Conservation (phyloP, 1,139 yeast species). For the Hansenula anomala region DNA sequence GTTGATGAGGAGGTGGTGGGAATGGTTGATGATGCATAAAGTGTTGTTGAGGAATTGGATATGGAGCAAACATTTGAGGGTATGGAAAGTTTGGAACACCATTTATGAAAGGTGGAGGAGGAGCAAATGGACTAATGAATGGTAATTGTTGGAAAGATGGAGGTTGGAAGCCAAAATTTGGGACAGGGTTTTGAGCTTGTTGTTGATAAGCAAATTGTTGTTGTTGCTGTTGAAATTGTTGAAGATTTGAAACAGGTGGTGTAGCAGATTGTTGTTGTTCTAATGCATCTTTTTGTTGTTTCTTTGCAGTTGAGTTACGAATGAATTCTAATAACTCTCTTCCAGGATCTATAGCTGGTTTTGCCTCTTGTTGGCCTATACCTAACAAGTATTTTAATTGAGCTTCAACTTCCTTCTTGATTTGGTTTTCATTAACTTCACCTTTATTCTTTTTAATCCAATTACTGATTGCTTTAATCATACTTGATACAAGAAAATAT, state of each 20-base stretch:
- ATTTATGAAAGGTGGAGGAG: conserved; percentile 18
- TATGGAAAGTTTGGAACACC: conserved; percentile 17
- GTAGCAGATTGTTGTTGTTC: conserved; percentile 1
- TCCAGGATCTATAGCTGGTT: conserved; percentile 53
- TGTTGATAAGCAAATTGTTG: conserved; percentile 9
- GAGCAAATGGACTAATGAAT: conserved; percentile 27
- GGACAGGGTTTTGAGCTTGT: conserved; percentile 7
- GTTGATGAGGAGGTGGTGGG: conserved; percentile 26
- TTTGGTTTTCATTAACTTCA: conserved; percentile 47
- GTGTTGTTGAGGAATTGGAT: conserved; percentile 12
- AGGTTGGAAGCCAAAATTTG: conserved; percentile 19
- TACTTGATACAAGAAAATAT: conserved; percentile 54
- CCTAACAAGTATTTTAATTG: conserved; percentile 64
- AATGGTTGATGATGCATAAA: conserved; percentile 18
- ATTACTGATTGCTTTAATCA: conserved; percentile 53
- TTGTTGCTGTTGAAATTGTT: conserved; percentile 7
- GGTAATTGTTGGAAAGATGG: conserved; percentile 25
- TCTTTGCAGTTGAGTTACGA: conserved; percentile 19
- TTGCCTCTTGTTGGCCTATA: conserved; percentile 34
- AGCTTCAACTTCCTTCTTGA: conserved; percentile 48
- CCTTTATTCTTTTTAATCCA: conserved; percentile 55
- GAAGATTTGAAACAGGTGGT: background rate
- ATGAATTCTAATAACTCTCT: conserved; percentile 58
- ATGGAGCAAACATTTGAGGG: conserved; percentile 6
- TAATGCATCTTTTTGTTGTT: conserved; percentile 15